These are phyloP conservation scores for Colletotrichum sp. DNA, from an alignment of 2,329 filamentous ascomycete genomes.

Conservation along the genomic window DNA sequence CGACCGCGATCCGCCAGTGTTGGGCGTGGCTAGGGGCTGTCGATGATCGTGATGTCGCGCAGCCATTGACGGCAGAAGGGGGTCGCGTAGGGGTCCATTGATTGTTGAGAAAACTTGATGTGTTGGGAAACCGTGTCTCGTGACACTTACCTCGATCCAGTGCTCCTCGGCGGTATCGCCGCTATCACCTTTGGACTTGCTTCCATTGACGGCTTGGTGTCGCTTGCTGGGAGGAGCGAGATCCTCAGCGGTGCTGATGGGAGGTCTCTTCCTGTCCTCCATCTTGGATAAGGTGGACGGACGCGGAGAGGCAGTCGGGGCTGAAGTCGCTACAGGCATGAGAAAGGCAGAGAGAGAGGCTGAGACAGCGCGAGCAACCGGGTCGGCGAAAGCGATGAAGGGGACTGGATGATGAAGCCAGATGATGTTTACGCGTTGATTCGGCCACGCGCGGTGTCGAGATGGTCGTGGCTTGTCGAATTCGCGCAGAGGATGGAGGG, in stretches of 20 bases:
- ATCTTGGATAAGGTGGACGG: constrained; percentile 90
- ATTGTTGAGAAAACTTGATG: constrained; percentile 23
- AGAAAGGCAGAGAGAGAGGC: constrained; percentile 52
- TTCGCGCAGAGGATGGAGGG: constrained; percentile 8
- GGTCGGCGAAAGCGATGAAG: not conserved
- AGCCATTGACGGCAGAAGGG: constrained; percentile 15
- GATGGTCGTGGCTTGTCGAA: constrained; percentile 3
- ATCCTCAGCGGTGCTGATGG: constrained; percentile 79
- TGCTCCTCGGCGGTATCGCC: constrained; percentile 62
- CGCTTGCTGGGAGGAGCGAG: constrained; percentile 89
- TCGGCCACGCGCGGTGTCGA: constrained; percentile 8
- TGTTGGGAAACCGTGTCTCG: constrained; percentile 29
- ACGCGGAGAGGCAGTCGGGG: constrained; percentile 71
- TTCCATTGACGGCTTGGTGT: constrained; percentile 81
- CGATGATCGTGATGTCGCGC: constrained; percentile 19
- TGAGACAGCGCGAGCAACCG: constrained; percentile 12
- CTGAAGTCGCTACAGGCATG: constrained; percentile 82
- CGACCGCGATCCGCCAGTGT: constrained; percentile 17
- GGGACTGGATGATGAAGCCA: not conserved
- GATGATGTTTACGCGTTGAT: not conserved
- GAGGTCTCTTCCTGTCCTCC: constrained; percentile 99
- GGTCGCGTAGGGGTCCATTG: constrained; percentile 18
- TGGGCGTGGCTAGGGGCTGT: constrained; percentile 13
- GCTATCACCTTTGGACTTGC: constrained; percentile 59
- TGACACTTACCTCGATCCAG: constrained; percentile 69